phyloP scores from a whole-genome alignment of 176 grass and related monocot species.

The Lolium multiflorum region DNA sequence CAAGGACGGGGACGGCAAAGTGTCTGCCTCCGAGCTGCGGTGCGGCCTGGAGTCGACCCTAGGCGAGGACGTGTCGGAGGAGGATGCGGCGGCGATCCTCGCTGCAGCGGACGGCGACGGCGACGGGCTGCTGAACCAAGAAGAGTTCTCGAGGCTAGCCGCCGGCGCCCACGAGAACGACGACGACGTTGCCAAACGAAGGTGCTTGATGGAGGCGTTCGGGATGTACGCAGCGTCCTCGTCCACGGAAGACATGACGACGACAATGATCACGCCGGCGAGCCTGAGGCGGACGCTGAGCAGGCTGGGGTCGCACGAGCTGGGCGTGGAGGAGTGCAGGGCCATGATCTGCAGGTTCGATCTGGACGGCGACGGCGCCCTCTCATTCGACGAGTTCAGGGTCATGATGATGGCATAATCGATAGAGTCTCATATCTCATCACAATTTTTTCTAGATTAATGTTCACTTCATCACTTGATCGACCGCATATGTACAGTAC shows the following conservation, averaged over 20 bases:
- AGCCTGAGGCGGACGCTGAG: constrained; percentile 62
- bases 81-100: constrained; percentile 46
- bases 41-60: constrained; percentile 25
- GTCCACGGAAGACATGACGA: neutral
- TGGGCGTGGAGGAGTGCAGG: constrained; percentile 58
- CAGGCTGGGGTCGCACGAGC: constrained; percentile 31
- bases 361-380: constrained; percentile 63
- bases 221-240: constrained; percentile 50
- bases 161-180: neutral
- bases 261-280: constrained; percentile 51
- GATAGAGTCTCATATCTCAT: neutral
- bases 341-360: constrained; percentile 74
- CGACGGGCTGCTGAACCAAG: constrained; percentile 50
- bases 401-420: constrained; percentile 58
- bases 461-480: neutral
- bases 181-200: constrained; percentile 21
- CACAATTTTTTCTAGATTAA: neutral
- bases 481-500: neutral
- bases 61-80: constrained; percentile 39
- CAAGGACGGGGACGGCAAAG: constrained; percentile 66
- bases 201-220: constrained; percentile 57
- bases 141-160: constrained; percentile 45
- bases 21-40: constrained; percentile 54
- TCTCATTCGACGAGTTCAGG: constrained; percentile 70
- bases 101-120: constrained; percentile 48